Conservation (phyloP, 176 grass and related monocot species). For the Juncus effusus region DNA sequence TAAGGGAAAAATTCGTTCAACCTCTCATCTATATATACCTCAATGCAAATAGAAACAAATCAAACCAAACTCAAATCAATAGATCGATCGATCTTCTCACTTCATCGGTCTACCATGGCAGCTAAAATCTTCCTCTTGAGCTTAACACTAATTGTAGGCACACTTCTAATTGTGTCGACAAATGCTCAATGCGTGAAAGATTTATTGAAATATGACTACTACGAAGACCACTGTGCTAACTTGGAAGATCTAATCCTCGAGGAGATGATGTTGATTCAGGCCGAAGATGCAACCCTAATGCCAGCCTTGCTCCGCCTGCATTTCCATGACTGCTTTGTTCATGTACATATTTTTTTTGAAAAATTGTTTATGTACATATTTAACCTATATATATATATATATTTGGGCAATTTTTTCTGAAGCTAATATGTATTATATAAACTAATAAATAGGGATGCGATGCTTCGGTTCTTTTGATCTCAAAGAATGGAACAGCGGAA, state of each 20-base stretch:
- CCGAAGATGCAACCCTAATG: conserved; percentile 18
- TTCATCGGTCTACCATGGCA: too few species aligned
- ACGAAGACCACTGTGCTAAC: conserved; percentile 34
- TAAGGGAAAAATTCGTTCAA: too few species aligned
- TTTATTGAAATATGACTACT: conserved; percentile 32
- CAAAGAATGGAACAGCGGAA: conserved; percentile 22
- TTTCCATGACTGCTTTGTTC: conserved; percentile 63
- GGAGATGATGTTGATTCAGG: conserved; percentile 37
- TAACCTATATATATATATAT: neutral
- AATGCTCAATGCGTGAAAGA: too few species aligned
- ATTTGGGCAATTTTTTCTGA: neutral
- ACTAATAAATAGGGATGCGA: conserved; percentile 41
- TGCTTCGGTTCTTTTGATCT: conserved; percentile 46
- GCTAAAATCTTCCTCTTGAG: too few species aligned
- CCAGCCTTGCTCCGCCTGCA: conserved; percentile 52
- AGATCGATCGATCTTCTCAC: too few species aligned
- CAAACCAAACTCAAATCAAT: too few species aligned
- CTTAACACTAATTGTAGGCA: too few species aligned
- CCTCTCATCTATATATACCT: too few species aligned
- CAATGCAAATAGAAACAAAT: too few species aligned
- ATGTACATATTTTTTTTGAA: conserved; percentile 19
- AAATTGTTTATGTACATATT: neutral
- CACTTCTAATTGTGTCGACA: too few species aligned
- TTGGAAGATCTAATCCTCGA: conserved; percentile 46
- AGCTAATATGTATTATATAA: too few species aligned